Conservation (phyloP, 2,329 filamentous ascomycete species). For the Fusarium sp. region DNA sequence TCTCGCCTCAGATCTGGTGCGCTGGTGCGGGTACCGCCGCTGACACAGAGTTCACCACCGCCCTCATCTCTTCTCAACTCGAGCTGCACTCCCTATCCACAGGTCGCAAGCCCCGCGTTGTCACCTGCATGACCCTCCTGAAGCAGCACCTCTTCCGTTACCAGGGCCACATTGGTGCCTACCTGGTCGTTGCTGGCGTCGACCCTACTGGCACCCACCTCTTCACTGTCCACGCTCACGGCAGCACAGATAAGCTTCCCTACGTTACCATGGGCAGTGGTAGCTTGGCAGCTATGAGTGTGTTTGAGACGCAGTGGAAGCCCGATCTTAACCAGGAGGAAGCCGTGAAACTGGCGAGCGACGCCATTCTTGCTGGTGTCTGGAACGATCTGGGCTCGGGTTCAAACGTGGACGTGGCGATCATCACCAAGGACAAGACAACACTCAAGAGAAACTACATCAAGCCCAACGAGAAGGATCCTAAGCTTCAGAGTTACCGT, state of each 20-base stretch:
- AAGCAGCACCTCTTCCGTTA: slow-evolving; percentile 99
- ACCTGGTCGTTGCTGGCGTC: slow-evolving; percentile 95
- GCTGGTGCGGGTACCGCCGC: slow-evolving; percentile 96
- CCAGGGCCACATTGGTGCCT: slow-evolving; percentile 97
- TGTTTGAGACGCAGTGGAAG: slow-evolving; percentile 98
- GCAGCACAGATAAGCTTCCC: slow-evolving; percentile 96
- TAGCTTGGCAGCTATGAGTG: slow-evolving; percentile 94
- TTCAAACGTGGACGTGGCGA: slow-evolving; percentile 95
- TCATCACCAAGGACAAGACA: slow-evolving; percentile 96
- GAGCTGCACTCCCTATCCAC: slow-evolving; percentile 97
- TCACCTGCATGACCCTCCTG: slow-evolving; percentile 99
- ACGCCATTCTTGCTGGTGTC: slow-evolving; percentile 95
- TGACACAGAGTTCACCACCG: slow-evolving; percentile 98
- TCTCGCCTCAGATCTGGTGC: slow-evolving; percentile 98
- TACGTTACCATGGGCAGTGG: slow-evolving; percentile 99
- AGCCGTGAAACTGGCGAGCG: slow-evolving; percentile 81
- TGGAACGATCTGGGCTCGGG: slow-evolving; percentile 98
- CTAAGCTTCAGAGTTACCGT: slow-evolving; percentile 92
- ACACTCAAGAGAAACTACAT: slow-evolving; percentile 92
- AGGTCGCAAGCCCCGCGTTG: slow-evolving; percentile 93
- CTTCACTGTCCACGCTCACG: slow-evolving; percentile 98
- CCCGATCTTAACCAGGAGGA: slow-evolving; percentile 76
- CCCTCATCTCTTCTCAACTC: slow-evolving; percentile 97
- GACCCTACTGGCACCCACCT: slow-evolving; percentile 95
- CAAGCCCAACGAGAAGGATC: slow-evolving; percentile 87